Evolutionary conservation across 345 rosid genomes (phyloP).

Genomic region (Iberis pinnata): DNA sequence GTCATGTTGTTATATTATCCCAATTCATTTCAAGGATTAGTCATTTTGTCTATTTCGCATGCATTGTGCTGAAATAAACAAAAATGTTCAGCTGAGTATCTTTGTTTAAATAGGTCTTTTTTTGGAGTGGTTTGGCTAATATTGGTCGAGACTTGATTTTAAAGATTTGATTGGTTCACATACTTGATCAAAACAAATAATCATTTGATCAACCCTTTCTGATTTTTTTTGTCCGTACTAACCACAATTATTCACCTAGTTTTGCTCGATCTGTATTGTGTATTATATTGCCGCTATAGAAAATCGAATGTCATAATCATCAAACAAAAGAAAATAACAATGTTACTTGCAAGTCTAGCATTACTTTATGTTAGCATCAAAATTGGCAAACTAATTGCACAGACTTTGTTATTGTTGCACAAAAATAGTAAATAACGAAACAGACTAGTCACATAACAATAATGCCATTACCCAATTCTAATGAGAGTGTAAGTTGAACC

Average conservation of each 20-base stretch:
- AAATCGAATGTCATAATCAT: too few species aligned
- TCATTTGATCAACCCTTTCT: background rate
- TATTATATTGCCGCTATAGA: too few species aligned
- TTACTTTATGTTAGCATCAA: too few species aligned
- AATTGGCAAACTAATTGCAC: too few species aligned
- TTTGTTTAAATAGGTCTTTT: background rate
- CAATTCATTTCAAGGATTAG: background rate
- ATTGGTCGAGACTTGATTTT: background rate
- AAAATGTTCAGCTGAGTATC: background rate
- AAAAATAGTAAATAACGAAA: too few species aligned
- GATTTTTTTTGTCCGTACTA: background rate
- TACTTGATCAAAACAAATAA: too few species aligned
- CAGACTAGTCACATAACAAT: too few species aligned
- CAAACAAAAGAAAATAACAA: too few species aligned
- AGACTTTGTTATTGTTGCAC: background rate
- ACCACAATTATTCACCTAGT: too few species aligned
- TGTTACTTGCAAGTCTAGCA: too few species aligned
- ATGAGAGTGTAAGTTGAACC: constrained; percentile 1
- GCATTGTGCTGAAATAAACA: constrained; percentile 9
- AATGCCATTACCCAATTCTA: background rate
- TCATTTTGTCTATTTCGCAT: constrained; percentile 4
- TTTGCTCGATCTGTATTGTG: too few species aligned
- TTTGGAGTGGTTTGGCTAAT: background rate
- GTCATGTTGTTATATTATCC: constrained; percentile 15
- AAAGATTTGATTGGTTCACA: background rate